Conservation (phyloP, 257 asterid genomes). For the Solanum acaule region DNA sequence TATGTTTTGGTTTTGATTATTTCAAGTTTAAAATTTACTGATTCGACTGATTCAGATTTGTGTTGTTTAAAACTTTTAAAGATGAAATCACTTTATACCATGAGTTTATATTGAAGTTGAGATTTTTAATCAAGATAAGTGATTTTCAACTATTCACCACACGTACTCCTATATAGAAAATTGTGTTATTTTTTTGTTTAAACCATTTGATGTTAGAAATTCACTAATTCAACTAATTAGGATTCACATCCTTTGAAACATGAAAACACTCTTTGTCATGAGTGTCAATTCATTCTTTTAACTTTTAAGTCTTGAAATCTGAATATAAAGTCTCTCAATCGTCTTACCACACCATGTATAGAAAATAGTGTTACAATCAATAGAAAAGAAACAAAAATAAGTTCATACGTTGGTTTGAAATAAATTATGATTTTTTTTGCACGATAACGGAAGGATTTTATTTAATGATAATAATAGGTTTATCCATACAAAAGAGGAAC, state of each 20-base stretch:
- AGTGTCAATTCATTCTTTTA: not conserved
- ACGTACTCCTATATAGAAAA: not conserved
- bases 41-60: not conserved
- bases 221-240: not conserved
- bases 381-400: not conserved
- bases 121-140: not conserved
- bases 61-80: not conserved
- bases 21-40: not conserved
- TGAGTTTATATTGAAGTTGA: not conserved
- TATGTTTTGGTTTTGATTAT: not conserved
- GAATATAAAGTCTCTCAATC: not conserved
- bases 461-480: too few species aligned
- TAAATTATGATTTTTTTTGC: not conserved
- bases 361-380: not conserved
- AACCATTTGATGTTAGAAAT: not conserved
- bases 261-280: not conserved
- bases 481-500: too few species aligned
- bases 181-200: not conserved
- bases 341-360: not conserved
- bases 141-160: not conserved
- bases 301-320: not conserved
- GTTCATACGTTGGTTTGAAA: not conserved
- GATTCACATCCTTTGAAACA: not conserved
- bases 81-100: not conserved
- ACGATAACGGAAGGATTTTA: too few species aligned